Percentiles rank a stretch among this genome's conserved stretches.
Evolutionary conservation across 1,284 basidiomycete genomes (phyloP).

Genomic region (Leccinum colubrinum): DNA sequence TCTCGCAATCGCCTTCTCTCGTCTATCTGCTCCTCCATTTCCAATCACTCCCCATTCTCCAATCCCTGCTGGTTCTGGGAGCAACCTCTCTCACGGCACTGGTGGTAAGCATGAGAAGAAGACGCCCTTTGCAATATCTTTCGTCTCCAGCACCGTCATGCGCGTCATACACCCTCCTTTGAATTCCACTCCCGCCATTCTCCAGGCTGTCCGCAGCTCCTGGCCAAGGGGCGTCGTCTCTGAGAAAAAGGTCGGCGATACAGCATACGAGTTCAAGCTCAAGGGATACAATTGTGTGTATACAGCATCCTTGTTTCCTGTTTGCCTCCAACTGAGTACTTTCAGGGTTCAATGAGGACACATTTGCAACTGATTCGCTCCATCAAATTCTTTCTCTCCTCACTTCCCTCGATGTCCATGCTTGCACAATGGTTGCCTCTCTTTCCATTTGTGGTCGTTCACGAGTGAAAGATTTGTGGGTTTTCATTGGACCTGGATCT

Average conservation of each 20-base stretch:
- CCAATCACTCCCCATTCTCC: constrained; percentile 27
- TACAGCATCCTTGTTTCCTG: constrained; percentile 7
- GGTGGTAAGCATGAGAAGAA: constrained; percentile 34
- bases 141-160: constrained; percentile 61
- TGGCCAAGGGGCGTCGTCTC: constrained; percentile 77
- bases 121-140: constrained; percentile 71
- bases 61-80: constrained; percentile 36
- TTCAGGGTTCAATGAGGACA: constrained; percentile 76
- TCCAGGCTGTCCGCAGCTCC: constrained; percentile 71
- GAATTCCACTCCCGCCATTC: constrained; percentile 71
- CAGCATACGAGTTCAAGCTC: constrained; percentile 74
- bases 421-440: constrained; percentile 67
- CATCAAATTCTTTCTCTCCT: constrained; percentile 68
- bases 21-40: constrained; percentile 34
- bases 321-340: constrained; percentile 20
- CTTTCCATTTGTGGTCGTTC: constrained; percentile 66
- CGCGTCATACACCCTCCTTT: constrained; percentile 73
- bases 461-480: constrained; percentile 74
- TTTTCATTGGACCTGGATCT: constrained; percentile 60
- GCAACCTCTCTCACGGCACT: constrained; percentile 37
- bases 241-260: constrained; percentile 71
- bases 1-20: constrained; percentile 66
- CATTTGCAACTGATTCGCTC: constrained; percentile 74
- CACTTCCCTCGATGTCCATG: constrained; percentile 61
- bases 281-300: constrained; percentile 75